A percentile compares a stretch with the other conserved stretches of the same genome.
These are phyloP conservation scores for Botrytis hyacinthi DNA, from an alignment of 2,329 filamentous ascomycete genomes.

Conservation along the genomic window DNA sequence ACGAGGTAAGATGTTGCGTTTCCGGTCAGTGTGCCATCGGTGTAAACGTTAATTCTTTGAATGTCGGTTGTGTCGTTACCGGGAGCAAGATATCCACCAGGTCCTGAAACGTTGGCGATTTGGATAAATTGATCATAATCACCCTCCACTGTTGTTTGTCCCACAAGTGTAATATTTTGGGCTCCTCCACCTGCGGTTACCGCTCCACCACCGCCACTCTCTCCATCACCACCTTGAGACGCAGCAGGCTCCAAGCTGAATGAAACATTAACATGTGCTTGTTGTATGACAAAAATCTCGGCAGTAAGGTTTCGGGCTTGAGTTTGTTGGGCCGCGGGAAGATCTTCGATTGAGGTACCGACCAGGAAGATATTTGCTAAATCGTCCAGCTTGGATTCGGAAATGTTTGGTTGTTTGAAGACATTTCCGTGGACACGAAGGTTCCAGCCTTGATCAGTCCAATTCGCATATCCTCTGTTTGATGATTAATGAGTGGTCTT, in stretches of 20 bases:
- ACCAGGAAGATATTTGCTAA: conserved; percentile 71
- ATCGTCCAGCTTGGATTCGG: conserved; percentile 61
- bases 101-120: conserved; percentile 56
- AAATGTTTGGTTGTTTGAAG: conserved; percentile 74
- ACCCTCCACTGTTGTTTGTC: conserved; percentile 63
- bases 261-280: conserved; percentile 60
- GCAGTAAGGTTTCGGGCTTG: conserved; percentile 73
- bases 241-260: conserved; percentile 60
- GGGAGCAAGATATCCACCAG: conserved; percentile 50
- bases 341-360: conserved; percentile 57
- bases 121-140: conserved; percentile 72
- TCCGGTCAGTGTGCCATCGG: conserved; percentile 61
- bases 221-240: conserved; percentile 50
- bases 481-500: not conserved
- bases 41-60: conserved; percentile 67
- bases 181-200: conserved; percentile 55
- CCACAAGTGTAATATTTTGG: conserved; percentile 63
- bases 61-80: conserved; percentile 64
- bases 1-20: conserved; percentile 78
- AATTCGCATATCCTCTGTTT: conserved; percentile 65
- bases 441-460: conserved; percentile 75
- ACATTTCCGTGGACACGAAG: conserved; percentile 75
- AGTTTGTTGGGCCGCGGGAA: conserved; percentile 57
- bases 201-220: conserved; percentile 48
- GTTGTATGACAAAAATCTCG: conserved; percentile 73